A percentile compares a stretch with the other conserved stretches of the same genome.
Conservation (phyloP, 2,329 filamentous ascomycete species). For the Coniochaeta sp. region DNA sequence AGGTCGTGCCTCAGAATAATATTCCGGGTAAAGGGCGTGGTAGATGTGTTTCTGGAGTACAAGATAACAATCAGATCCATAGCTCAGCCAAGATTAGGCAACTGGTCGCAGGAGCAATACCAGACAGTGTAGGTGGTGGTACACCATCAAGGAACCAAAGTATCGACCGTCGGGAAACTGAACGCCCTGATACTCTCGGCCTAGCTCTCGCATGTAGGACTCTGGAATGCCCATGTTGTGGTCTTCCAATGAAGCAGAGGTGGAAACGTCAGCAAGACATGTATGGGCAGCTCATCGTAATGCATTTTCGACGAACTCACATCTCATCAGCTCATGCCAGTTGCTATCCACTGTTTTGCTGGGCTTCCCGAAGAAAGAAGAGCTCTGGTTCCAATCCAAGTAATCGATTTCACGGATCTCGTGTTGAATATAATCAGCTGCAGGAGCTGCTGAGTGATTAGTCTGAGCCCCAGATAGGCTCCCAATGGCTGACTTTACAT, state of each 20-base stretch:
- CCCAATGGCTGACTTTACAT: background rate
- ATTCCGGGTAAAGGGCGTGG: background rate
- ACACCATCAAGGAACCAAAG: slow-evolving; percentile 4
- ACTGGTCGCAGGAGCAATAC: background rate
- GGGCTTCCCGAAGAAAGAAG: slow-evolving; percentile 2
- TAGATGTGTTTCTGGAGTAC: slow-evolving; percentile 1
- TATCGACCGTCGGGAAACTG: slow-evolving; percentile 4
- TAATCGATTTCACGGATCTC: slow-evolving; percentile 3
- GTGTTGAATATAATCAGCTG: slow-evolving; percentile 2
- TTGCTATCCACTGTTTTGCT: slow-evolving; percentile 3
- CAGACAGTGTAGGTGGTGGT: slow-evolving; percentile 4
- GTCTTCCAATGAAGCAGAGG: background rate
- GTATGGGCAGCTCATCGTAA: background rate
- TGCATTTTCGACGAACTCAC: background rate
- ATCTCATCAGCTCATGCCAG: slow-evolving; percentile 3
- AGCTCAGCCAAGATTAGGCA: background rate
- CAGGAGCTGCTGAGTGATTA: background rate
- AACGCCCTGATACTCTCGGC: background rate
- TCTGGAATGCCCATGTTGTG: slow-evolving; percentile 3
- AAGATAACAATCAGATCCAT: background rate
- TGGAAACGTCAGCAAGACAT: background rate
- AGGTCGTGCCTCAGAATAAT: background rate
- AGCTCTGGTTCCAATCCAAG: slow-evolving; percentile 2
- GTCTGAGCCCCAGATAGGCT: background rate
- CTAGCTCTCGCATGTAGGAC: slow-evolving; percentile 1